phyloP scores from a whole-genome alignment of 2,329 filamentous ascomycete species.

The Colletotrichum liriopes region DNA sequence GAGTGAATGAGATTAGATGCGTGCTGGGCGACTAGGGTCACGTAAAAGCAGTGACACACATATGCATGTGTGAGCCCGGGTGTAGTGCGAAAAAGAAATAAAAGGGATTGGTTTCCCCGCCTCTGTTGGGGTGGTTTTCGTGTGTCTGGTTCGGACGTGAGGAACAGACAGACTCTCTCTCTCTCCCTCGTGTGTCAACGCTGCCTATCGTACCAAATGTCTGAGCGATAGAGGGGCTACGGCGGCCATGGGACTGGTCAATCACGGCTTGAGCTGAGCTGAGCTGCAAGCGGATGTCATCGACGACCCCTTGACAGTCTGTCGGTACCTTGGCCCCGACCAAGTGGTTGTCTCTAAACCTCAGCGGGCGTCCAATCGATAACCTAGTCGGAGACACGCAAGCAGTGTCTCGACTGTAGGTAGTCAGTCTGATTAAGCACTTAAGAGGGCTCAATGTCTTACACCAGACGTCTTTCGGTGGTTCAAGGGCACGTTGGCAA shows the following conservation, averaged over 20 bases:
- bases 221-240: constrained; percentile 19
- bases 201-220: constrained; percentile 14
- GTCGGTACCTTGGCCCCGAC: constrained; percentile 10
- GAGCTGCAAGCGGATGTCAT: constrained; percentile 19
- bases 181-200: constrained; percentile 13
- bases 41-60: constrained; percentile 34
- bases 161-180: not conserved
- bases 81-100: not conserved
- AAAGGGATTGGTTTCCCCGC: constrained; percentile 20
- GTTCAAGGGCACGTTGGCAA: constrained; percentile 16
- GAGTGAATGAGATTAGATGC: constrained; percentile 15
- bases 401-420: not conserved
- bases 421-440: constrained; percentile 1
- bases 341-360: constrained; percentile 11
- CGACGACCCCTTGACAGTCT: constrained; percentile 7
- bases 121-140: constrained; percentile 11
- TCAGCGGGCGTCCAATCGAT: constrained; percentile 10
- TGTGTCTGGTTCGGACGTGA: constrained; percentile 17
- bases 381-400: not conserved
- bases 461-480: constrained; percentile 25
- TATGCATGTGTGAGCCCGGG: not conserved
- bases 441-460: constrained; percentile 2
- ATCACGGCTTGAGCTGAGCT: constrained; percentile 15
- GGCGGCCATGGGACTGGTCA: constrained; percentile 30
- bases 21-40: constrained; percentile 9